Base-by-base conservation (phyloP, 495 filamentous ascomycete species). In the Cladorrhinum samala region DNA sequence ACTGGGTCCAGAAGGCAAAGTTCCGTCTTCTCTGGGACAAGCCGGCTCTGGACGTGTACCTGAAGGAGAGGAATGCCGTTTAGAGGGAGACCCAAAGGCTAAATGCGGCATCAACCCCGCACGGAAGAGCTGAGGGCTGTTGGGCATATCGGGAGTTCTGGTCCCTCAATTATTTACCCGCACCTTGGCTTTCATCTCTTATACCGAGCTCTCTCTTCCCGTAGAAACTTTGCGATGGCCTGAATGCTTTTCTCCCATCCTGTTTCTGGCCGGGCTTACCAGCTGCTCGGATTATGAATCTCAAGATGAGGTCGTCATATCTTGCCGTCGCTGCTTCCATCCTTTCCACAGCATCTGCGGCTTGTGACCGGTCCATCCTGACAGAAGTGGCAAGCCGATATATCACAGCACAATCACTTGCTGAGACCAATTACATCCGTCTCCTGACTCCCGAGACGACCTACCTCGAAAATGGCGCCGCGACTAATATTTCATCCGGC, bases 381-480 rank as follows among this genome's bases (percentile, higher is more conserved):
- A 17, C 24, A 23, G 54, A 57, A 38, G 11, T n/a, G 11, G 33
- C 58, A 6, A 24, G 18, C 46, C 2, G 58, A 55, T 71, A 75
- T 46, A 59, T 76, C 16, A 60, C 61, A 6, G 72, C 75, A 0
- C 73, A 77, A 56, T 68, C 36, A 9, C 56, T 70, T 19, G 46
- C 58, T 14, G 51, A 68, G n/a, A 46, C 67, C 21, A 52, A 56
- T 33, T 62, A 60, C 59, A 23, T 61, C 2, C 48, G 50, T 1
- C 19, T 49, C 21, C 41, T 61, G 0, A 49, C 37, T 8, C 21
- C 49, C 1, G 52, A 55, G 20, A 20, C 58, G 13, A 59, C 44
- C n/a, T 73, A 73, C 58, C 61, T 64, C 25, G 70, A 78, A 58
- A 70, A 75, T 40, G 67, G 65, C 56, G 68, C 65, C 49, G 53